These are phyloP conservation scores for Zoysia pacifica DNA, from an alignment of 176 grass and related monocot genomes.

Conservation along the genomic window DNA sequence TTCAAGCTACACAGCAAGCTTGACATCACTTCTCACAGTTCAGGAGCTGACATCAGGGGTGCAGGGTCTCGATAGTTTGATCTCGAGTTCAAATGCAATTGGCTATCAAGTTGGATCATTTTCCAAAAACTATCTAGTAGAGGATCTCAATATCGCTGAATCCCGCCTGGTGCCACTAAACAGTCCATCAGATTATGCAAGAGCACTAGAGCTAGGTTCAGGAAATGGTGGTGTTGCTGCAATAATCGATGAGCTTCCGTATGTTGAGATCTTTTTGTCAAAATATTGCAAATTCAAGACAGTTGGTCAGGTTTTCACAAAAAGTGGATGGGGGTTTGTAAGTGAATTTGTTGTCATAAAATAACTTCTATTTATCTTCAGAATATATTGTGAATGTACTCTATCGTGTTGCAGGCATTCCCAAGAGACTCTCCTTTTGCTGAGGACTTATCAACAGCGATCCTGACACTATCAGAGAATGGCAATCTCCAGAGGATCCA, in stretches of 20 bases:
- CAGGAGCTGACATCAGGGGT: conserved; percentile 78
- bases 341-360: conserved; percentile 39
- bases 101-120: conserved; percentile 86
- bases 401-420: conserved; percentile 65
- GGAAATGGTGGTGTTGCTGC: conserved; percentile 83
- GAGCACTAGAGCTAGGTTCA: conserved; percentile 72
- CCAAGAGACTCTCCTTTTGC: conserved; percentile 87
- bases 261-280: conserved; percentile 74
- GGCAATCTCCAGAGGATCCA: conserved; percentile 89
- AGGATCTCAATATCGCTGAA: conserved; percentile 61
- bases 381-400: neutral
- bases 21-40: conserved; percentile 94
- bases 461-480: conserved; percentile 83
- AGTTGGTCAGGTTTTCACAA: conserved; percentile 84
- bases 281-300: conserved; percentile 83
- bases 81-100: conserved; percentile 58
- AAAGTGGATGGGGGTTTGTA: conserved; percentile 98
- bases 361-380: neutral
- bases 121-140: conserved; percentile 70
- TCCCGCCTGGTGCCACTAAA: conserved; percentile 61
- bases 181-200: conserved; percentile 74
- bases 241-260: conserved; percentile 91
- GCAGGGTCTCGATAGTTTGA: conserved; percentile 73
- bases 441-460: conserved; percentile 83
- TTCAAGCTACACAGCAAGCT: conserved; percentile 92